These are phyloP conservation scores for Rhizoctonia solani DNA, from an alignment of 1,284 basidiomycete genomes.

Conservation along the genomic window DNA sequence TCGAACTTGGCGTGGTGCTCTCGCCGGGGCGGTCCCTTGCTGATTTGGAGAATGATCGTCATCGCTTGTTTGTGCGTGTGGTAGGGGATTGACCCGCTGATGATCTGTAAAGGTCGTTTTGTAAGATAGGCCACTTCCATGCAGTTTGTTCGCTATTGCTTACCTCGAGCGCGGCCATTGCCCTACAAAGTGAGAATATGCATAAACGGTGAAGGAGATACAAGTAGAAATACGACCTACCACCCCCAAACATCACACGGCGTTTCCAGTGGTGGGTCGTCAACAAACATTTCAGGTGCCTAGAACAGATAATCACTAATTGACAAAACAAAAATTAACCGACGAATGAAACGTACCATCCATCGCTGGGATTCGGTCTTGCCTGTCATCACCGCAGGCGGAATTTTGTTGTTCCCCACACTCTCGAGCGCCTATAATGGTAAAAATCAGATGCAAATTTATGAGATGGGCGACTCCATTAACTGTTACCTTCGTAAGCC, in stretches of 20 bases:
- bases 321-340: background rate
- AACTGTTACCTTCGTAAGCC: slow-evolving; percentile 21
- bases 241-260: slow-evolving; percentile 23
- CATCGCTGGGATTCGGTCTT: slow-evolving; percentile 22
- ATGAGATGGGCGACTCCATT: background rate
- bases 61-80: background rate
- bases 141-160: background rate
- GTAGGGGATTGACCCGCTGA: background rate
- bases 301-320: background rate
- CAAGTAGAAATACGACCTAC: background rate
- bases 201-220: background rate
- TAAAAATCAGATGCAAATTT: background rate
- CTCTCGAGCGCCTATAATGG: background rate
- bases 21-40: background rate
- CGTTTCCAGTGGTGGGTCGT: slow-evolving; percentile 3
- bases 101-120: background rate
- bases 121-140: background rate
- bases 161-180: slow-evolving; percentile 11
- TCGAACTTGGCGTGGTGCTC: slow-evolving; percentile 9
- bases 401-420: background rate
- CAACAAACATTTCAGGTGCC: slow-evolving; percentile 14
- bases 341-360: slow-evolving; percentile 3
- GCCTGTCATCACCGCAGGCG: slow-evolving; percentile 18
- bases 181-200: background rate
- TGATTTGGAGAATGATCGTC: background rate